phyloP scores from a whole-genome alignment of 306 rosid species.

The Casuarina equisetifolia region DNA sequence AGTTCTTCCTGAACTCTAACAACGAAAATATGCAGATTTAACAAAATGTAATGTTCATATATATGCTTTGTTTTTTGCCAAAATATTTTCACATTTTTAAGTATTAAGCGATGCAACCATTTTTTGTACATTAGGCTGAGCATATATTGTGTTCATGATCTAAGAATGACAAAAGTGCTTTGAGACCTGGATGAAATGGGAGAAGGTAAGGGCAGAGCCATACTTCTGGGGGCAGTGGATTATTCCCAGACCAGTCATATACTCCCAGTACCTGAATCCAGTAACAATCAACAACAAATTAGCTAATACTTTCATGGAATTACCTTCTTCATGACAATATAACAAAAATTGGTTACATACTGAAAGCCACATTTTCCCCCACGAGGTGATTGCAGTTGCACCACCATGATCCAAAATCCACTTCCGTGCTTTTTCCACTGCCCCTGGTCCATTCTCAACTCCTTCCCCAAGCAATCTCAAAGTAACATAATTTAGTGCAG shows the following conservation, averaged over 20 bases:
- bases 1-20: constrained; percentile 1
- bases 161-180: neutral
- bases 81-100: neutral
- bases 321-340: neutral
- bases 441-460: constrained; percentile 64
- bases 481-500: constrained; percentile 58
- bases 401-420: constrained; percentile 91
- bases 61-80: neutral
- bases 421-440: constrained; percentile 53
- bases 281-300: constrained; percentile 6
- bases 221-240: constrained; percentile 93
- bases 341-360: constrained; percentile 44
- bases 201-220: constrained; percentile 81
- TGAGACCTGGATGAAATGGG: constrained; percentile 83
- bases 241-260: constrained; percentile 91
- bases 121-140: neutral
- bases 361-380: constrained; percentile 99
- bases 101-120: neutral
- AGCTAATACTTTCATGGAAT: neutral
- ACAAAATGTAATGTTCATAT: neutral
- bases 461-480: constrained; percentile 83
- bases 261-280: constrained; percentile 72
- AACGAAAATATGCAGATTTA: neutral
- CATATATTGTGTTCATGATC: neutral
- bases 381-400: constrained; percentile 70